Evolutionary conservation across 2,329 filamentous ascomycete species (phyloP), one percentile per base, ranked within the genome.

Genomic region (Cryphonectria naterciae): DNA sequence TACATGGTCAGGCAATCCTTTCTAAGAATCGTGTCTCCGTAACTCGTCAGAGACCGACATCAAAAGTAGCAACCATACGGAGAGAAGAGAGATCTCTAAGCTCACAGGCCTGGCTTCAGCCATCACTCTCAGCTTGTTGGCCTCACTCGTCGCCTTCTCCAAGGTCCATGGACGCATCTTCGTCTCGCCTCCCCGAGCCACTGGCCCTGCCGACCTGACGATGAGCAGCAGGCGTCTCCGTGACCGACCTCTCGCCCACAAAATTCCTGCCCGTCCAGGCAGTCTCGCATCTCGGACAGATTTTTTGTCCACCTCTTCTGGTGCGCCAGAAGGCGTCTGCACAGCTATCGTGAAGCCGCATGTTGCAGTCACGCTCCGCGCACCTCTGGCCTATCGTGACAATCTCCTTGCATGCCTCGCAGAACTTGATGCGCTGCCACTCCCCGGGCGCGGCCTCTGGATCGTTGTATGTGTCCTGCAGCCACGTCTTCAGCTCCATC

Each of bases 381-480:
- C 95, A 97, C 68, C 95, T 87, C 84, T 94, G 88, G 0, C 95
- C 94, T 74, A 92, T 83, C 0, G 95, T 99, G 56, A 98, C 89
- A 73, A 98, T 92, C 74, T 97, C 94, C 79, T 90, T 92, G 81
- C 96, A 99, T 0, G 93, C 94, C 77, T 92, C 88, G 79, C 96
- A 99, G 73, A 91, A 89, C 82, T 96, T 97, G 79, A 99, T 92
- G 73, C 90, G 89, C 78, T 93, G 87, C 85, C 87, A 89, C 46
- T 89, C 89, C n/a, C 83, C 81, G 1, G 83, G 81, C 13, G 88
- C 89, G 1, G 85, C 84, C 13, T 89, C 87, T 0, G 86, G 82
- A 69, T 97, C 93, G 78, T 99, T 98, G 81, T 97, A 99, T 39
- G 92, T 93, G 68, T 93, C 92, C n/a, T 93, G 83, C 65, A 99